Percentiles rank a stretch among this genome's conserved stretches.
phyloP scores from a whole-genome alignment of 768 basidiomycete species.

The Ramaria sp. region DNA sequence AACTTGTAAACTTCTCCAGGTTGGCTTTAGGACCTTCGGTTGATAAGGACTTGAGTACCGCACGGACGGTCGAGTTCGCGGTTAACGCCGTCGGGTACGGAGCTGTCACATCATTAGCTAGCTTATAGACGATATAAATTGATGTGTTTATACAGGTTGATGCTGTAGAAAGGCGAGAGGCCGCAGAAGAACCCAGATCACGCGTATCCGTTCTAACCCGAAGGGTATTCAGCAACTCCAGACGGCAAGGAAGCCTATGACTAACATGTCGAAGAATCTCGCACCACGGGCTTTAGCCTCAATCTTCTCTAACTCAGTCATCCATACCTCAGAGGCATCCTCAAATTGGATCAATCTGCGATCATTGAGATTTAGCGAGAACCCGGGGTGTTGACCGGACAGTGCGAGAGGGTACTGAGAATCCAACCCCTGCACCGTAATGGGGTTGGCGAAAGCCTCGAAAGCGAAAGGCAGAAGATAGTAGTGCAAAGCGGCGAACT shows the following conservation, averaged over 20 bases:
- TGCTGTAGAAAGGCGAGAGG: not conserved
- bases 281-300: not conserved
- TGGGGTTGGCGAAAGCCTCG: not conserved
- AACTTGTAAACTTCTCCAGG: slow-evolving; percentile 56
- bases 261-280: slow-evolving; percentile 8
- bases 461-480: not conserved
- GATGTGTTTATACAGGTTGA: not conserved
- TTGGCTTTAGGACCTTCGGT: slow-evolving; percentile 54
- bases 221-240: not conserved
- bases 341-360: slow-evolving; percentile 2
- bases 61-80: slow-evolving; percentile 39
- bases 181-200: slow-evolving; percentile 33
- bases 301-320: slow-evolving; percentile 88
- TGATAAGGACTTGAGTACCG: slow-evolving; percentile 58
- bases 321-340: slow-evolving; percentile 38
- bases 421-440: not conserved
- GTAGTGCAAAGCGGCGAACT: not conserved
- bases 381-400: not conserved
- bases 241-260: not conserved
- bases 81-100: not conserved
- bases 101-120: not conserved
- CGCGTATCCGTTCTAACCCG: slow-evolving; percentile 61
- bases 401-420: not conserved
- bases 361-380: not conserved
- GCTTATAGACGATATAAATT: not conserved